Conservation (phyloP, 208 protist genomes). For the Tritrichomonas foetus region DNA sequence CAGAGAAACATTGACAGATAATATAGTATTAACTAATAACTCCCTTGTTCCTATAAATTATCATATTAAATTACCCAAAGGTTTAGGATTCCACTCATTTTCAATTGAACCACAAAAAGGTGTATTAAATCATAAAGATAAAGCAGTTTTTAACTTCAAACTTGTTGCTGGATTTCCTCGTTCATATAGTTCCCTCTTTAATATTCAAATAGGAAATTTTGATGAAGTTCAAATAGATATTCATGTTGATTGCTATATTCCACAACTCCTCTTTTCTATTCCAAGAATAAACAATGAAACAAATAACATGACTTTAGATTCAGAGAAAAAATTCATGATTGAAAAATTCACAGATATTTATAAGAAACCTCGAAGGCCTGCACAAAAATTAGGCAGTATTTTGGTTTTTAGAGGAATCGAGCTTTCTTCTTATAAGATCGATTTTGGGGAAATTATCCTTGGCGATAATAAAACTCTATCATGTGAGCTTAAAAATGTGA, state of each 20-base stretch:
- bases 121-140: neutral
- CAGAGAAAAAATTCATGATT: neutral
- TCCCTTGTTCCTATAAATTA: neutral
- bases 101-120: neutral
- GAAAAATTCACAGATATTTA: neutral
- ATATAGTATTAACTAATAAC: neutral
- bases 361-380: neutral
- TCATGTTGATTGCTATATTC: neutral
- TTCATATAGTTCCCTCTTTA: neutral
- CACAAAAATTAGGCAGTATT: neutral
- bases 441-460: slow-evolving; percentile 22
- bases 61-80: neutral
- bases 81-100: neutral
- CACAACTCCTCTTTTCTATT: neutral
- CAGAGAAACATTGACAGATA: neutral
- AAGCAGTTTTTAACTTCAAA: neutral
- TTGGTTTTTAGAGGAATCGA: neutral
- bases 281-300: neutral
- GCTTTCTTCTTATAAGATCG: neutral
- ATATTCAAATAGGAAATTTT: neutral
- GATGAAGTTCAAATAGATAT: neutral
- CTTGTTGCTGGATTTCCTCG: neutral
- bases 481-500: neutral
- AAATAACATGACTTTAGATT: neutral
- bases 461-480: neutral